Evolutionary conservation across 75 land plant species (phyloP).

Genomic region (Larix kaempferi): DNA sequence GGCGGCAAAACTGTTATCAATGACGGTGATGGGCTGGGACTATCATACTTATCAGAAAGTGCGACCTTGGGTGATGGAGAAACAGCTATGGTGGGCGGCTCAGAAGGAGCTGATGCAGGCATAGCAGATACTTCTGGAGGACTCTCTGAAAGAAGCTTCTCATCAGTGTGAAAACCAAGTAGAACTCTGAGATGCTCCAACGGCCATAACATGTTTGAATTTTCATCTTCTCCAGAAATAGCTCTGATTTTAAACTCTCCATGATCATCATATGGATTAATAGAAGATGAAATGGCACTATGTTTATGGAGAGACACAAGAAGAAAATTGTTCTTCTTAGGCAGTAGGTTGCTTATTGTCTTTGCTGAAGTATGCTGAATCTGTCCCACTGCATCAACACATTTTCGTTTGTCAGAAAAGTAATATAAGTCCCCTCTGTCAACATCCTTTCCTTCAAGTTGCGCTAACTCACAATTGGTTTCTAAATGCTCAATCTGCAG

Average conservation of each 20-base stretch:
- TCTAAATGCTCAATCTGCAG: neutral
- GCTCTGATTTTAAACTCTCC: neutral
- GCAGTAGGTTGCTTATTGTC: neutral
- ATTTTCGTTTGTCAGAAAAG: neutral
- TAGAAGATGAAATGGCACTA: neutral
- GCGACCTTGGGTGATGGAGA: neutral
- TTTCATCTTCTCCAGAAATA: constrained; percentile 10
- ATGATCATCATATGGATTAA: neutral
- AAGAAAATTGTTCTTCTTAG: neutral
- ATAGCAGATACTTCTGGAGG: neutral
- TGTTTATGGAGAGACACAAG: neutral
- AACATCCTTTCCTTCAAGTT: neutral
- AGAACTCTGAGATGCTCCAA: constrained; percentile 1
- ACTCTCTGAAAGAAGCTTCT: neutral
- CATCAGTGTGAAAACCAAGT: neutral
- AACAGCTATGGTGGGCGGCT: neutral
- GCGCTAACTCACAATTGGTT: neutral
- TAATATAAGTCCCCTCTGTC: neutral
- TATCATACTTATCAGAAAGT: neutral
- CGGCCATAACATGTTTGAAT: constrained; percentile 1
- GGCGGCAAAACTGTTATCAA: neutral
- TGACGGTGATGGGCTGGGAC: neutral
- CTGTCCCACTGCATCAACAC: neutral
- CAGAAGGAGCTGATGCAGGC: neutral
- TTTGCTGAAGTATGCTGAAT: neutral